Evolutionary conservation across 768 basidiomycete genomes (phyloP), one percentile per base, ranked within the genome.

Genomic region (Boletus reticuloceps): DNA sequence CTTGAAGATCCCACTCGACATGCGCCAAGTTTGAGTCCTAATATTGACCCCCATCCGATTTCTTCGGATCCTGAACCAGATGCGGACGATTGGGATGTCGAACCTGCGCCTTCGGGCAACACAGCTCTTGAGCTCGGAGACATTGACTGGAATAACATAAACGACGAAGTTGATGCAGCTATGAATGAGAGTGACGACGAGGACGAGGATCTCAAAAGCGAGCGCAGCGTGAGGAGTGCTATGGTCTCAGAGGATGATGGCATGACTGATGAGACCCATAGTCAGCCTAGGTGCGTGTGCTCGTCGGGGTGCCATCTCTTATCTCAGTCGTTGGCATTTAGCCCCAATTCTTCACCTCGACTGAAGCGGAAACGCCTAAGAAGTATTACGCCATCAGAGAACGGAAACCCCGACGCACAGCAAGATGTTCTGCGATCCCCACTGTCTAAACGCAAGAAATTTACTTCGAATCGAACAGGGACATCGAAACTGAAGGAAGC

Each of bases 91-190:
- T 86, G 83, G 83, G 85, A 86, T 56, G 75, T 77, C 59, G 76
- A 72, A 48, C 70, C 68, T 29, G 54, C 61, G 12, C 70, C 72
- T 45, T 71, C 71, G 27, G 69, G 64, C 16, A 73, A 65, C 37
- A 22, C 62, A 19, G 58, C 55, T 16, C 70, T 87, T 45, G 81
- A 81, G 66, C 74, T 86, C 54, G 78, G 73, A 54, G 83, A 83
- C 44, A 84, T 91, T 53, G 80, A 92, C 67, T 93, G 91, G 88
- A 82, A 85, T 61, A 86, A 85, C 61, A 86, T 91, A 61, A 89
- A 91, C 65, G 83, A 88, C 55, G 94, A 95, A 65, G 86, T 94
- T 36, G 91, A 93, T 58, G 92, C 86, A 41, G 87, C 89, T 38
- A 84, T 94, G 82, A 86, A 85, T 58, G 88, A 90, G 75, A 85